Evolutionary conservation across 2,329 filamentous ascomycete species (phyloP).

Genomic region (Clonostachys byssicola): DNA sequence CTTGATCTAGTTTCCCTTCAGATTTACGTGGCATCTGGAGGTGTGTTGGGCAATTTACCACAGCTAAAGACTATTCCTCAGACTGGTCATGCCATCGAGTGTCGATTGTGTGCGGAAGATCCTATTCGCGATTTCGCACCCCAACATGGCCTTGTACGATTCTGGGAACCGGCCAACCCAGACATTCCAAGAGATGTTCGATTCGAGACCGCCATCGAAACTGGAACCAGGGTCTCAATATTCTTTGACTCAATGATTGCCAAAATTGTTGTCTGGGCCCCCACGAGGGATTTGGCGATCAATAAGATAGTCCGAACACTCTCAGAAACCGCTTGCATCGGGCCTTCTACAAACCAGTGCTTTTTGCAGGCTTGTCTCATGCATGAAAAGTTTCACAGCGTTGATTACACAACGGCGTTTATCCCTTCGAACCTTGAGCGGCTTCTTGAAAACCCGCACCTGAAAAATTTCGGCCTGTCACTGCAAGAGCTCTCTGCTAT

Average conservation of each 20-base stretch:
- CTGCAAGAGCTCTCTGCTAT: not conserved
- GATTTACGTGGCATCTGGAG: slow-evolving; percentile 96
- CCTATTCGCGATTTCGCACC: slow-evolving; percentile 28
- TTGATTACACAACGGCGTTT: no score
- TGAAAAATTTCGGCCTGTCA: no score
- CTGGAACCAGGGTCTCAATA: slow-evolving; percentile 30
- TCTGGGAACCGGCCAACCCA: slow-evolving; percentile 17
- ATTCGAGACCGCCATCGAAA: slow-evolving; percentile 33
- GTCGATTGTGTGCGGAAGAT: slow-evolving; percentile 37
- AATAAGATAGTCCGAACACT: slow-evolving; percentile 25
- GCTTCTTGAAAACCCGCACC: no score
- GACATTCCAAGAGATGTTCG: slow-evolving; percentile 17
- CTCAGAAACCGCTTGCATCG: slow-evolving; percentile 29
- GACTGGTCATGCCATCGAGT: slow-evolving; percentile 34
- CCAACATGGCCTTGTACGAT: slow-evolving; percentile 22
- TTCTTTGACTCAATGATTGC: slow-evolving; percentile 42
- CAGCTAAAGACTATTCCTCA: slow-evolving; percentile 7
- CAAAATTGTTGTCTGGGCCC: slow-evolving; percentile 38
- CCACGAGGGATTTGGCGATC: slow-evolving; percentile 24
- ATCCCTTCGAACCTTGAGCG: no score
- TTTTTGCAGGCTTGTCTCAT: slow-evolving; percentile 63
- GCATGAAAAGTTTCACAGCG: slow-evolving; percentile 48
- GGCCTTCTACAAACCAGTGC: slow-evolving; percentile 60
- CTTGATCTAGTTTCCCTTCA: slow-evolving; percentile 96
- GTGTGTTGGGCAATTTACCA: no score